These are phyloP conservation scores for Chenopodium formosanum DNA, from an alignment of 148 eudicot genomes.

Conservation along the genomic window DNA sequence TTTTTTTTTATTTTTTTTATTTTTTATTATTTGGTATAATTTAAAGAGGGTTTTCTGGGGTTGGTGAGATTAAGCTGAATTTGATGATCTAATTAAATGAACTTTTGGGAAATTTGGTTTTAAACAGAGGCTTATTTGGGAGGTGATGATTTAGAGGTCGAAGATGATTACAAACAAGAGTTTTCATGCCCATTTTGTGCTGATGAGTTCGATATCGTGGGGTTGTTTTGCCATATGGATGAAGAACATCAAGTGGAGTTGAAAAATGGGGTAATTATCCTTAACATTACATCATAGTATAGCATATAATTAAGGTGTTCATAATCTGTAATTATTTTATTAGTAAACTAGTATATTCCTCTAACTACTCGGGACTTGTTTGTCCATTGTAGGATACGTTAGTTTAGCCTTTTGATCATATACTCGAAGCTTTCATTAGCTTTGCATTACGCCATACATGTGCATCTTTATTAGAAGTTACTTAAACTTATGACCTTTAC, in stretches of 20 bases:
- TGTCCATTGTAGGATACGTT: neutral
- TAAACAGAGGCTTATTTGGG: constrained; percentile 53
- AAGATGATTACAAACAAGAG: constrained; percentile 72
- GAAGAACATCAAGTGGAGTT: constrained; percentile 80
- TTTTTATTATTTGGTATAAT: neutral
- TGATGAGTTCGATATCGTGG: constrained; percentile 86
- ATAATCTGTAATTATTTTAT: neutral
- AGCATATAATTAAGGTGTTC: neutral
- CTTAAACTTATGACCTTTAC: neutral
- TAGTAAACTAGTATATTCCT: neutral
- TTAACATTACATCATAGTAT: too few relatives aligned
- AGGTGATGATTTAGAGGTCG: constrained; percentile 59
- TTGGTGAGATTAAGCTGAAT: neutral
- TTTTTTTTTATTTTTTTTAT: neutral
- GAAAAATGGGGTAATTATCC: constrained; percentile 71
- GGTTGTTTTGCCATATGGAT: constrained; percentile 89
- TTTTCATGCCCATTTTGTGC: constrained; percentile 88
- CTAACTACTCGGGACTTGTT: neutral
- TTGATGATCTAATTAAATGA: neutral
- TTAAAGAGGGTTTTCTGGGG: neutral
- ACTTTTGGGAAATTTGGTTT: constrained; percentile 9
- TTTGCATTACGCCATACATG: neutral
- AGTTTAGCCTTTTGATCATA: neutral
- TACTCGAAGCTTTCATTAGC: neutral
- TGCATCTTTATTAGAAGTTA: neutral